Percentiles rank a stretch among this genome's conserved stretches.
These are phyloP conservation scores for Aspergillaceae sp. DNA, from an alignment of 2,329 filamentous ascomycete genomes.

Conservation along the genomic window DNA sequence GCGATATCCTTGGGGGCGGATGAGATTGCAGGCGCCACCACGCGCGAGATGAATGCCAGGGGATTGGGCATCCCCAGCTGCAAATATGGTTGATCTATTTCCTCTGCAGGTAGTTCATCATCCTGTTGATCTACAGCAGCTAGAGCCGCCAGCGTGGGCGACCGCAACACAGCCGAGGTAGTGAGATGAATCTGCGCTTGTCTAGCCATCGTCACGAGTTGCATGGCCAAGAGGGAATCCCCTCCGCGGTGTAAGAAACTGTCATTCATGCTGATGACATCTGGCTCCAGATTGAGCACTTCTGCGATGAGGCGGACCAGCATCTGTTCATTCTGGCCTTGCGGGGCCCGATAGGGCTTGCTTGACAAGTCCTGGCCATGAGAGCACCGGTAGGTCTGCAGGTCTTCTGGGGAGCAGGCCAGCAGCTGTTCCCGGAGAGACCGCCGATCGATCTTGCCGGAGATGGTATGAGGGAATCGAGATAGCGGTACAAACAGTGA, in stretches of 20 bases:
- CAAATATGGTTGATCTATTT: too few relatives aligned
- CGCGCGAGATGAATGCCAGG: too few relatives aligned
- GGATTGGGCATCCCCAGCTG: too few relatives aligned
- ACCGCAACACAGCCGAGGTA: too few relatives aligned
- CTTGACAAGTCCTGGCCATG: too few relatives aligned
- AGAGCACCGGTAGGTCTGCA: neutral
- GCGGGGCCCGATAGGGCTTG: neutral
- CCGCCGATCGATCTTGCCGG: conserved; percentile 4
- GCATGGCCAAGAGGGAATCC: conserved; percentile 23
- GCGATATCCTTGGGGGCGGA: too few relatives aligned
- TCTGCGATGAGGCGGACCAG: neutral
- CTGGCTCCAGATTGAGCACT: neutral
- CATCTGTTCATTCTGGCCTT: neutral
- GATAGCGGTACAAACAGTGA: neutral
- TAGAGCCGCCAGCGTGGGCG: too few relatives aligned
- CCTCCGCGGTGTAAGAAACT: conserved; percentile 24
- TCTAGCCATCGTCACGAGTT: conserved; percentile 15
- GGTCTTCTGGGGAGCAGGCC: neutral
- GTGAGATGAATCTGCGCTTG: conserved; percentile 4
- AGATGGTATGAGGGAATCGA: conserved; percentile 2
- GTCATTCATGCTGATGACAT: conserved; percentile 5
- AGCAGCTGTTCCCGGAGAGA: too few relatives aligned
- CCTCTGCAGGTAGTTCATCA: too few relatives aligned
- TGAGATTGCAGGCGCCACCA: too few relatives aligned
- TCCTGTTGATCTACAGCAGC: too few relatives aligned